These are phyloP conservation scores for Emydomyces testavorans DNA, from an alignment of 2,329 filamentous ascomycete genomes.

Conservation along the genomic window DNA sequence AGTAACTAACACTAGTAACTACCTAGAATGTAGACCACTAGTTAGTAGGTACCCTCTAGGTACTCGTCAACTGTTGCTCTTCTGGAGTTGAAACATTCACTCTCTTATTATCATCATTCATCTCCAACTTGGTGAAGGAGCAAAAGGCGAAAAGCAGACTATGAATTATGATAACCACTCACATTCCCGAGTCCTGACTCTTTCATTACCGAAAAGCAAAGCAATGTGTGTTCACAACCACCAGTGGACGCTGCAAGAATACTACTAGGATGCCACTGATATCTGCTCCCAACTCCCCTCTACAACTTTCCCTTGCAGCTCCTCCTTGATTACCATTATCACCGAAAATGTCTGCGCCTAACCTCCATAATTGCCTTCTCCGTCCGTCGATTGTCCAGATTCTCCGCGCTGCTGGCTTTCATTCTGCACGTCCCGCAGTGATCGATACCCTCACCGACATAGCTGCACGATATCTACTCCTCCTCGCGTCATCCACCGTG, in stretches of 20 bases:
- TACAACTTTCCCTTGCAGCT: background rate
- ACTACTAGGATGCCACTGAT: conserved; percentile 7
- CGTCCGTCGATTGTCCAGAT: conserved; percentile 83
- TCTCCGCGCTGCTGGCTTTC: conserved; percentile 81
- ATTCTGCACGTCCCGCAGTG: conserved; percentile 66
- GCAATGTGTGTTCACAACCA: conserved; percentile 4
- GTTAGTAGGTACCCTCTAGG: no score
- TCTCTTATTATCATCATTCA: background rate
- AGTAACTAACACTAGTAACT: no score
- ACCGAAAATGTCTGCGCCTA: conserved; percentile 20
- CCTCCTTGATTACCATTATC: background rate
- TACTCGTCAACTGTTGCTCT: no score
- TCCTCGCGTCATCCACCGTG: conserved; percentile 62
- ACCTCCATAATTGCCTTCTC: conserved; percentile 63
- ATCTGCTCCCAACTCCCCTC: background rate
- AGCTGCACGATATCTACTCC: conserved; percentile 64
- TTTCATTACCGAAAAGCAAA: background rate
- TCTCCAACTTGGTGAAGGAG: background rate
- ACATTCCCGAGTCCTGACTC: background rate
- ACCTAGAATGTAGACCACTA: no score
- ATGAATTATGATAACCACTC: background rate
- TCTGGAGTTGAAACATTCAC: background rate
- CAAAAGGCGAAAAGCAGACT: background rate
- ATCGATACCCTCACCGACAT: conserved; percentile 83
- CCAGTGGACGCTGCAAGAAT: background rate